These are phyloP conservation scores for Fusarium sp. DNA, from an alignment of 2,329 filamentous ascomycete species.

Conservation along the genomic window DNA sequence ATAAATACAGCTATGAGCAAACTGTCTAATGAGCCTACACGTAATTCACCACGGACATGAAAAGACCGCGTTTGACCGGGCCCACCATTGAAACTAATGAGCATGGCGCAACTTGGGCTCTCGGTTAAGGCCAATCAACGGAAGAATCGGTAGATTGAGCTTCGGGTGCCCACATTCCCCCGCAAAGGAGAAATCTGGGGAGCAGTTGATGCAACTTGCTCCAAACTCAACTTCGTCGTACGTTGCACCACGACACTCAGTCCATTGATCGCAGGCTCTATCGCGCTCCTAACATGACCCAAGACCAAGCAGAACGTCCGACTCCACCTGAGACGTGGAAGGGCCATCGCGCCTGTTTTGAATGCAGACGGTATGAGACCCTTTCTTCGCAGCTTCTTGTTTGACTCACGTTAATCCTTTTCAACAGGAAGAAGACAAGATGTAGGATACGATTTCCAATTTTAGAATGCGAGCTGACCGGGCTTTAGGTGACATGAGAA, in stretches of 20 bases:
- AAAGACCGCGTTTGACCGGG: not conserved
- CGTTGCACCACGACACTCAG: not conserved
- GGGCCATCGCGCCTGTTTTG: not conserved
- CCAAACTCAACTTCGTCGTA: not conserved
- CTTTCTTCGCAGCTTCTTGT: not conserved
- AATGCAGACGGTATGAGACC: not conserved
- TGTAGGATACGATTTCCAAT: not conserved
- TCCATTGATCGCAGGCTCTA: not conserved
- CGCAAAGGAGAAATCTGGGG: not conserved
- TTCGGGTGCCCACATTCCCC: not conserved
- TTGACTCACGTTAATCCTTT: not conserved
- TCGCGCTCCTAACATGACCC: not conserved
- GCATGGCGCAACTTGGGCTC: not conserved
- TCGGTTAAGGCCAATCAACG: not conserved
- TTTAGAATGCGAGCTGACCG: not conserved
- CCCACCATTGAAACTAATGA: not conserved
- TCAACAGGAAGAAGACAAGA: not conserved
- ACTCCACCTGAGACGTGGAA: not conserved
- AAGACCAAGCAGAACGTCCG: not conserved
- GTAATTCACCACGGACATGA: not conserved
- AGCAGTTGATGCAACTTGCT: not conserved
- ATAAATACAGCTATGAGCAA: not conserved
- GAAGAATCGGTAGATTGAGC: not conserved
- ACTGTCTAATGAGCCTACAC: not conserved
- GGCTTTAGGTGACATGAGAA: not conserved